Evolutionary conservation across 805 yeast genomes (phyloP).

Genomic region (Maudiozyma barnettii): DNA sequence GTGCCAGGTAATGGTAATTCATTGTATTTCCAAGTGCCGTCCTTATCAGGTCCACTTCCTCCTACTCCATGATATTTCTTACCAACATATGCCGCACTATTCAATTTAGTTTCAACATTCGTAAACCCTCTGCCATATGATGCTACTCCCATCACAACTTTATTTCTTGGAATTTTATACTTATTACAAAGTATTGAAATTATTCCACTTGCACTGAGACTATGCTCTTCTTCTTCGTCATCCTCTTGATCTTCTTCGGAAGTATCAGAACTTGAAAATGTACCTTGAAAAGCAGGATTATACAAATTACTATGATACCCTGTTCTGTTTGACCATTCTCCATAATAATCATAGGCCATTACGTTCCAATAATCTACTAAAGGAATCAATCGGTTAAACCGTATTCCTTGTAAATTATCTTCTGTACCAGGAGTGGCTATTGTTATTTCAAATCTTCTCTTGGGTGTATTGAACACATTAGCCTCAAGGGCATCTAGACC

Average conservation of each 20-base stretch:
- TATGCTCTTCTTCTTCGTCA: background rate
- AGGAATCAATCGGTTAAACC: slow-evolving; percentile 45
- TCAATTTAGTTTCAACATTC: slow-evolving; percentile 30
- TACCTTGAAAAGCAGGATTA: slow-evolving; percentile 2
- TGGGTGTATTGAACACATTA: slow-evolving; percentile 11
- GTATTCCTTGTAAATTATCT: slow-evolving; percentile 35
- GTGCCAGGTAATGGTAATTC: slow-evolving; percentile 40
- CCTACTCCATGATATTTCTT: slow-evolving; percentile 36
- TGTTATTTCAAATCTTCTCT: slow-evolving; percentile 39
- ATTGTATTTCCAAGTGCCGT: slow-evolving; percentile 47
- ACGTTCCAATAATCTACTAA: slow-evolving; percentile 66
- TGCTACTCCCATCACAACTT: slow-evolving; percentile 79
- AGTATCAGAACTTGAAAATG: too few species aligned
- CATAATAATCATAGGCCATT: slow-evolving; percentile 87
- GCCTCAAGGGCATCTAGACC: slow-evolving; percentile 35
- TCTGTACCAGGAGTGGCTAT: slow-evolving; percentile 69
- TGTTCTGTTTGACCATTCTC: slow-evolving; percentile 57
- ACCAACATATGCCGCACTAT: slow-evolving; percentile 25
- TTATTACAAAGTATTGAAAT: slow-evolving; percentile 34
- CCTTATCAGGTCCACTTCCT: slow-evolving; percentile 36
- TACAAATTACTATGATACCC: slow-evolving; percentile 66
- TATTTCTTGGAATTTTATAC: slow-evolving; percentile 36
- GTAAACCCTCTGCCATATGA: slow-evolving; percentile 60
- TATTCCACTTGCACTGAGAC: slow-evolving; percentile 40
- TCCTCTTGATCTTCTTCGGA: too few species aligned